Percentiles rank a stretch among this genome's conserved stretches.
These are phyloP conservation scores for Clitopilus passeckerianus DNA, from an alignment of 768 basidiomycete genomes.

Conservation along the genomic window DNA sequence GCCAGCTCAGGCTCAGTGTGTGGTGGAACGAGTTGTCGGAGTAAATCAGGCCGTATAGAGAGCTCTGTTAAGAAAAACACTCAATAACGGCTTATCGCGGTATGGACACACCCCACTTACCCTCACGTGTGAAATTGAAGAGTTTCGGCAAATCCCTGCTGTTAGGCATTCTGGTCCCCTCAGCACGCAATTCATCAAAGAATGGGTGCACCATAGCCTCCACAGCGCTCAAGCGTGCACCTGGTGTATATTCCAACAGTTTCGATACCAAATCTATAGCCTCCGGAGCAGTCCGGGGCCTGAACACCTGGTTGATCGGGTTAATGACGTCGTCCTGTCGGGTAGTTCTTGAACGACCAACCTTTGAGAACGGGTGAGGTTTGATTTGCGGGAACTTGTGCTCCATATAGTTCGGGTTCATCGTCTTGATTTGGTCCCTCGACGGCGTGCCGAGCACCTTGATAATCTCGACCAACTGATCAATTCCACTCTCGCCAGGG, in stretches of 20 bases:
- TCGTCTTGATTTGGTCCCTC: slow-evolving; percentile 99
- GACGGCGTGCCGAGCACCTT: slow-evolving; percentile 98
- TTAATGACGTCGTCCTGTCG: slow-evolving; percentile 6
- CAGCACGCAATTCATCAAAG: slow-evolving; percentile 92
- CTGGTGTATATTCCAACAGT: slow-evolving; percentile 97
- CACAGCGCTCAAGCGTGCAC: slow-evolving; percentile 82
- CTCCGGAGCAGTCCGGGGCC: slow-evolving; percentile 92
- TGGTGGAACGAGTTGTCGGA: slow-evolving; percentile 84
- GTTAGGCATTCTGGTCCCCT: slow-evolving; percentile 93
- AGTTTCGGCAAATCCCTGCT: slow-evolving; percentile 93
- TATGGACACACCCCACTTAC: slow-evolving; percentile 40
- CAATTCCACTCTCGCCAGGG: slow-evolving; percentile 98
- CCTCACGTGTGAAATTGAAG: slow-evolving; percentile 91
- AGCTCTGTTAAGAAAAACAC: slow-evolving; percentile 55
- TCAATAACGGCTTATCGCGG: background rate
- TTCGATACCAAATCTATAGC: slow-evolving; percentile 95
- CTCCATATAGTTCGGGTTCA: slow-evolving; percentile 99
- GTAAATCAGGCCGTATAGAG: slow-evolving; percentile 93
- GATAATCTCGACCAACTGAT: slow-evolving; percentile 99
- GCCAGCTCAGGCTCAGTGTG: slow-evolving; percentile 88
- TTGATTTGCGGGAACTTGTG: slow-evolving; percentile 99
- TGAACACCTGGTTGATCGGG: slow-evolving; percentile 71
- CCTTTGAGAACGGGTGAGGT: slow-evolving; percentile 98
- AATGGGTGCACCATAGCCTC: slow-evolving; percentile 93
- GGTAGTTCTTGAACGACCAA: slow-evolving; percentile 21